Conservation (phyloP, 441 rosid species). For the Arabidopsis hybrid region DNA sequence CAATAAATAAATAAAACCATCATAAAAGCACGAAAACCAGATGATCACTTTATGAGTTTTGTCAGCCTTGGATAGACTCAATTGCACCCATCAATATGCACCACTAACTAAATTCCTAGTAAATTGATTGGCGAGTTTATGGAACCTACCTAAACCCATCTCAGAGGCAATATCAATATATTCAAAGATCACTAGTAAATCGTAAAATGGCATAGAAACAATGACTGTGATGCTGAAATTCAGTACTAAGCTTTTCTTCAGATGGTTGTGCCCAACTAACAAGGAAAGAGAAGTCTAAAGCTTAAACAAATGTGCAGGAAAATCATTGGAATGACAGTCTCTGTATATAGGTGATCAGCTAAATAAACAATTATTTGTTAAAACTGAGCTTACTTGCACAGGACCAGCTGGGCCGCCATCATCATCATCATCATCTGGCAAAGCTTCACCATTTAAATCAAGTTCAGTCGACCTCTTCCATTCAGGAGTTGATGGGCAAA, state of each 20-base stretch:
- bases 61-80: constrained; percentile 14
- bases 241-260: constrained; percentile 10
- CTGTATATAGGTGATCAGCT: constrained; percentile 9
- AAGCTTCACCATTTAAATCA: constrained; percentile 99
- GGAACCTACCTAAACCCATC: constrained; percentile 26
- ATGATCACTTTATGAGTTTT: constrained; percentile 23
- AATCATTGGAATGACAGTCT: constrained; percentile 5
- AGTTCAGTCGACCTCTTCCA: constrained; percentile 96
- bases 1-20: constrained; percentile 2
- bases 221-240: constrained; percentile 14
- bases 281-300: background rate
- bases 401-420: constrained; percentile 78
- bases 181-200: constrained; percentile 12
- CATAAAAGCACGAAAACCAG: constrained; percentile 6
- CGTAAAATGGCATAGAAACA: constrained; percentile 17
- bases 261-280: constrained; percentile 10
- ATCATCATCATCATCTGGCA: constrained; percentile 89
- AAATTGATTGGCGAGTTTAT: background rate
- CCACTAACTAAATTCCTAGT: constrained; percentile 9
- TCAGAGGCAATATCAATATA: constrained; percentile 13
- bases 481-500: constrained; percentile 92
- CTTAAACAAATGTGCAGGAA: background rate
- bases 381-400: constrained; percentile 58
- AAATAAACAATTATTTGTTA: constrained; percentile 1
- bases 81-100: constrained; percentile 18